Evolutionary conservation across 805 yeast genomes (phyloP), one percentile per base, ranked within the genome.

Genomic region (Tetrapisispora iriomotensis): DNA sequence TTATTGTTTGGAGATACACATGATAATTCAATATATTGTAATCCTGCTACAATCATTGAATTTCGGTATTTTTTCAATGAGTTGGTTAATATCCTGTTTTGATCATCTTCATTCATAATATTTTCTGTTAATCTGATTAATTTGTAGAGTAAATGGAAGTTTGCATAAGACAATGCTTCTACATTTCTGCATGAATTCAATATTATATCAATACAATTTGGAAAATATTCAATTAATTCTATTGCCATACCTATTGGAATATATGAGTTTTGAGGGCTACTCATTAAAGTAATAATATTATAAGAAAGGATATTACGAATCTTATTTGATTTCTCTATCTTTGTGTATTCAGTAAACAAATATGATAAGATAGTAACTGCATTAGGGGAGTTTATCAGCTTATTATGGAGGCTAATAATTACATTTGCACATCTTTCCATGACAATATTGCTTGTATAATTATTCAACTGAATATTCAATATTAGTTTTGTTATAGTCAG

Each of bases 1-100:
- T 45, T 44, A 17, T 56, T 49, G 9, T 36, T 37, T 10, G 43
- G 46, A 8, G 38, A 37, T 1, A 45, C 48, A 20, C 37, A 24
- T 8, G 31, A 38, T 32, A 50, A 48, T 13, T 51, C 42, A 37
- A 55, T 57, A 38, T 53, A 57, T 15, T 46, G 49, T 22, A 58
- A 44, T 20, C 65, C 65, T 8, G 58, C 46, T 15, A 56, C 42
- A 13, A 61, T 37, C 15, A 61, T 53, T 20, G 45, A 38, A 29
- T 53, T 53, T 26, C 45, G 50, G 42, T 50, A 60, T 28, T 49
- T 51, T 8, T 39, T 26, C 29, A 59, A 59, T 2, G 51, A 39
- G n/a, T 41, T 46, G 8, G 43, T 30, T 45, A 60, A 47, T 13
- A 57, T 34, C 7, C 29, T 24, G 31, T 44, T 37, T 29, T 47